Base-by-base conservation (phyloP, 1,139 yeast species). In the Candida glucosophila region DNA sequence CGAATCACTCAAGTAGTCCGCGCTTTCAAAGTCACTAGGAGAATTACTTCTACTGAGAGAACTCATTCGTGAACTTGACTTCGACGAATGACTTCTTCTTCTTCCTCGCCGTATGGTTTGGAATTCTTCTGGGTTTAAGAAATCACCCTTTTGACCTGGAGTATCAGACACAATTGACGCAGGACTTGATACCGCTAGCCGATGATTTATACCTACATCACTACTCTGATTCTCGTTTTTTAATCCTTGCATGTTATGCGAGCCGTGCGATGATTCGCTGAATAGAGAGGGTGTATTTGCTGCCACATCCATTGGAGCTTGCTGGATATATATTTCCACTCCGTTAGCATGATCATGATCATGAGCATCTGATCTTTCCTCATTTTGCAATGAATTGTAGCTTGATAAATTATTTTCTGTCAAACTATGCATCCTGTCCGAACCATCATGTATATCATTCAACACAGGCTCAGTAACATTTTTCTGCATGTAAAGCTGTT, bases 271-370 rank as follows among this genome's bases (percentile, higher is more conserved):
- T 3, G 65, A 57, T 36, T 60, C 61, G 32, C 66, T 56, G 37
- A 64, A 64, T 13, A 64, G 43, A 5, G 69, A 62, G 1, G 70
- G 71, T 1, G 70, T 63, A 29, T 47, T 48, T 3, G 61, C 53
- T 2, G 61, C 60, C 5, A 50, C 38, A 4, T 41, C 43, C 17
- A 55, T 63, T 3, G 63, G 61, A 0, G 55, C 64, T 32, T 39
- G 58, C 25, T 48, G 56, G 25, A 53, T 51, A 21, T 55, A 44
- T 16, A 55, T 58, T 23, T 43, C 44, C 13, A 49, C 51, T n/a
- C n/a, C n/a, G n/a, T n/a, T n/a, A n/a, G n/a, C n/a, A n/a, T n/a
- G n/a, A n/a, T n/a, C n/a, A n/a, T n/a, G n/a, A n/a, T n/a, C n/a
- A n/a, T n/a, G n/a, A n/a, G n/a, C n/a, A 4, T 22, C 28, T 25